A percentile compares a stretch with the other conserved stretches of the same genome.
These are phyloP conservation scores for Fraxinus nigra DNA, from an alignment of 305 asterid genomes.

Conservation along the genomic window DNA sequence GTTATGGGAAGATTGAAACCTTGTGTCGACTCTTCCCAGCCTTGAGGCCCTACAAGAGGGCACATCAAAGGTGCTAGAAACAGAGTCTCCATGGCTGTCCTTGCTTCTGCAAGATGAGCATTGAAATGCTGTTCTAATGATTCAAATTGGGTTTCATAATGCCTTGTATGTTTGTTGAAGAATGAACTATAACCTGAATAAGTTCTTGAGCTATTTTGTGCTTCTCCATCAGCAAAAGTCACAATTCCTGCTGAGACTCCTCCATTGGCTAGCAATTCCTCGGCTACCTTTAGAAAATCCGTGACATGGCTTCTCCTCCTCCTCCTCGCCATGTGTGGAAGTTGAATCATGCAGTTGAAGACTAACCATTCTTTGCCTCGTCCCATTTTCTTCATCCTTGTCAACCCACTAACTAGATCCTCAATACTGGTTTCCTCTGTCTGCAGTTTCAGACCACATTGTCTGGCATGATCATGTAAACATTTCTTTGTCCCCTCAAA, in stretches of 20 bases:
- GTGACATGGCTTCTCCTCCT: slow-evolving; percentile 29
- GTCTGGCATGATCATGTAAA: slow-evolving; percentile 48
- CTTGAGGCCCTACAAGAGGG: slow-evolving; percentile 46
- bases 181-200: slow-evolving; percentile 31
- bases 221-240: slow-evolving; percentile 68
- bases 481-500: slow-evolving; percentile 48
- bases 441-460: slow-evolving; percentile 36
- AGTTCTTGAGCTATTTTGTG: slow-evolving; percentile 22
- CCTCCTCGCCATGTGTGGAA: slow-evolving; percentile 71
- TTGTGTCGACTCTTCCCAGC: slow-evolving; percentile 44
- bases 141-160: slow-evolving; percentile 55
- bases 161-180: slow-evolving; percentile 41
- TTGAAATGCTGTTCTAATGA: slow-evolving; percentile 66
- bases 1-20: neutral
- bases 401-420: slow-evolving; percentile 36
- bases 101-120: slow-evolving; percentile 56
- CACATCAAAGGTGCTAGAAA: slow-evolving; percentile 59
- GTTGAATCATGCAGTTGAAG: slow-evolving; percentile 69
- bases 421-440: slow-evolving; percentile 44
- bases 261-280: slow-evolving; percentile 28
- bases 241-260: slow-evolving; percentile 39
- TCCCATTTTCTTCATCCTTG: slow-evolving; percentile 31
- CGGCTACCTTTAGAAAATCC: slow-evolving; percentile 46
- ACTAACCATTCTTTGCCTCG: slow-evolving; percentile 47
- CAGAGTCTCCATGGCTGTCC: slow-evolving; percentile 61